Evolutionary conservation across 805 yeast genomes (phyloP), one percentile per base, ranked within the genome.

Genomic region (Nakazawaea wyomingensis): DNA sequence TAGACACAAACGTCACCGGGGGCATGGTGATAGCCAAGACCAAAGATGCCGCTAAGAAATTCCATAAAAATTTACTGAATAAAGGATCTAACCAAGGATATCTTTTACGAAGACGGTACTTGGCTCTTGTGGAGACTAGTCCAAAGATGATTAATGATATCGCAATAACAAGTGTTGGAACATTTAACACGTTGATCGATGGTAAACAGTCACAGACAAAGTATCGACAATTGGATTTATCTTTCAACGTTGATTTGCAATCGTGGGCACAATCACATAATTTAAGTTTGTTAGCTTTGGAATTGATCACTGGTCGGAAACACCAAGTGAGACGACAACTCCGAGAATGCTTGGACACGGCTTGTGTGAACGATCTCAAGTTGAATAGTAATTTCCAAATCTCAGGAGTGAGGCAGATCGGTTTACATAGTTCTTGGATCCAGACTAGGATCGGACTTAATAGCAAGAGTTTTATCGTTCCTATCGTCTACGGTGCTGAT

Each of bases 1-100:
- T 69, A 17, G 74, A 69, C 44, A 55, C 53, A 21, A 47, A 53
- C 39, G 73, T 66, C 5, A 62, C 70, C 16, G 74, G 74, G 18
- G 72, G 71, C 1, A 43, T 68, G 35, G 51, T 69, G 2, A 38
- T 68, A 4, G 66, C 72, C 2, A 58, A 54, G 40, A 61, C 55
- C 37, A 54, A 57, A 39, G 52, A 49, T 7, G 52, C 62, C 0
- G 68, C 72, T 1, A 53, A 47, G 16, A 50, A 49, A 39, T 65
- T 69, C 43, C 52, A 61, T 6, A 59, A 54, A 33, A 56, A 63
- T 35, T 48, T 69, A 11, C 45, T 47, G 34, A 34, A 18, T 21
- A 37, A 49, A 26, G 69, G 70, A 21, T 71, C 69, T 0, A 53
- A 62, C 26, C 38, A 41, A n/a, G 73, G 74, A 0, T 58, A 49